Percentiles rank a stretch among this genome's conserved stretches.
phyloP scores from a whole-genome alignment of 2,329 filamentous ascomycete species.

The Sarocladium brachiariae region DNA sequence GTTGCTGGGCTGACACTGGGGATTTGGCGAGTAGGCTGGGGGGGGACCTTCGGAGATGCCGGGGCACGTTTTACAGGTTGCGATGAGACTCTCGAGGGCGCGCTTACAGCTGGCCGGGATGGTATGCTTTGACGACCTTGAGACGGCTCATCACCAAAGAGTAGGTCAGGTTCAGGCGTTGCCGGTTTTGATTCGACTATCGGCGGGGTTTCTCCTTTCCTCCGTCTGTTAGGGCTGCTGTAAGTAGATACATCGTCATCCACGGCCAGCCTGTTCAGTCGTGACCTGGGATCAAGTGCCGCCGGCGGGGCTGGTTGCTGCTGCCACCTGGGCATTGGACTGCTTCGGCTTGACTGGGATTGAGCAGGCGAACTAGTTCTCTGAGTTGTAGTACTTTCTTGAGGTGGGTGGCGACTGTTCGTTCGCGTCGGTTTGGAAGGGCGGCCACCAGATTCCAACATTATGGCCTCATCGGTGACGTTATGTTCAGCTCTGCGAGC shows the following conservation, averaged over 20 bases:
- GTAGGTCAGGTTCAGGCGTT: conserved; percentile 52
- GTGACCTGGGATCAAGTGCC: conserved; percentile 33
- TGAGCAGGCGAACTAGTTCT: conserved; percentile 25
- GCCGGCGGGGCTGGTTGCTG: conserved; percentile 36
- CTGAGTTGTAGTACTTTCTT: not conserved
- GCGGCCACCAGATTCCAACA: conserved; percentile 62
- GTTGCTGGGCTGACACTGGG: conserved; percentile 63
- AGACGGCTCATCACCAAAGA: conserved; percentile 42
- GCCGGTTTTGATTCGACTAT: conserved; percentile 31
- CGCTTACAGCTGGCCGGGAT: conserved; percentile 30
- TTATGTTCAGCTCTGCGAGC: conserved; percentile 18
- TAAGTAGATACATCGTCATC: conserved; percentile 85
- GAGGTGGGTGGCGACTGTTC: conserved; percentile 20
- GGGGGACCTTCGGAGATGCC: conserved; percentile 31
- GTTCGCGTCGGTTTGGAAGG: conserved; percentile 38
- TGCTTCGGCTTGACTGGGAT: conserved; percentile 36
- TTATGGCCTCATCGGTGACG: conserved; percentile 67
- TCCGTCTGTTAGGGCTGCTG: conserved; percentile 77
- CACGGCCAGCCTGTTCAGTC: conserved; percentile 63
- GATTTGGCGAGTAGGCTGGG: conserved; percentile 48
- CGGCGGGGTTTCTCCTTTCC: conserved; percentile 50
- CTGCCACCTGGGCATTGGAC: conserved; percentile 53
- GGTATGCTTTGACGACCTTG: conserved; percentile 29
- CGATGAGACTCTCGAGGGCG: conserved; percentile 25
- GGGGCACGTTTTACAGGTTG: conserved; percentile 24